Percentiles rank a stretch among this genome's conserved stretches.
Conservation (phyloP, 306 rosid species). For the Sicyos edulis region DNA sequence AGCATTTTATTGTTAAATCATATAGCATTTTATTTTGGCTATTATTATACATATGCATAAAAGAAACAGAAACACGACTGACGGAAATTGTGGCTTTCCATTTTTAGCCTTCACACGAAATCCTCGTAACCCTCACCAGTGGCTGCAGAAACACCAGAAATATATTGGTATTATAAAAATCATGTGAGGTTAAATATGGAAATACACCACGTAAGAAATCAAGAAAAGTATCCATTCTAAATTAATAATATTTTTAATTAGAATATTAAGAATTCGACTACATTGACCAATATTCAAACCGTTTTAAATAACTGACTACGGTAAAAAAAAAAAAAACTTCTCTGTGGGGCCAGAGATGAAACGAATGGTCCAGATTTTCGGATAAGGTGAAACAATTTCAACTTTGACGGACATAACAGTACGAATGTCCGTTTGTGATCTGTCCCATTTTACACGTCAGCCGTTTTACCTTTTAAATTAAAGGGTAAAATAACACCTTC, state of each 20-base stretch:
- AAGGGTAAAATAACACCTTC: no score
- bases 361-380: conserved; percentile 14
- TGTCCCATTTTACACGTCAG: not conserved
- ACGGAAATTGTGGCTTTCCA: not conserved
- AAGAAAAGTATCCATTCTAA: not conserved
- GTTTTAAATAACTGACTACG: not conserved
- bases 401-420: not conserved
- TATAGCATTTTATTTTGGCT: no score
- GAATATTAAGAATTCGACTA: not conserved
- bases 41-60: no score
- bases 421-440: conserved; percentile 6
- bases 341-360: not conserved
- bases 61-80: no score
- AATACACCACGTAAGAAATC: not conserved
- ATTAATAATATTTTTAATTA: not conserved
- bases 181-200: not conserved
- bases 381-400: not conserved
- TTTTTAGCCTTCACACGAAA: not conserved
- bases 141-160: not conserved
- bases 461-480: not conserved
- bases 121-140: not conserved
- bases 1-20: no score
- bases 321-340: not conserved
- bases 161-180: not conserved
- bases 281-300: not conserved